These are phyloP conservation scores for Gastrolobium villosum DNA, from an alignment of 306 rosid genomes.

Conservation along the genomic window DNA sequence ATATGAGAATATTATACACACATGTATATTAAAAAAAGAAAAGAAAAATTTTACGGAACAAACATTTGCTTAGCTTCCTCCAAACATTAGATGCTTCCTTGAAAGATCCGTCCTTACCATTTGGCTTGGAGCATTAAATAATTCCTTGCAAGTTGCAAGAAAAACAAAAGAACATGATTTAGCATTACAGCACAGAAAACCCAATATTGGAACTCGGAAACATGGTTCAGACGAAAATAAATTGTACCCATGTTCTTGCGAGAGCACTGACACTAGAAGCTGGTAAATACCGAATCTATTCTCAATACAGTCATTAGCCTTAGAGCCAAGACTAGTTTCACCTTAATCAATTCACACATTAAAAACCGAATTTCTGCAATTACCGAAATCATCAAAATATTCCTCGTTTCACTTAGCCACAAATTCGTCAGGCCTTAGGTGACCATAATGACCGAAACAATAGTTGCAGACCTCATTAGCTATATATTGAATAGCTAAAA, in stretches of 20 bases:
- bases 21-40: too few relatives aligned
- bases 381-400: neutral
- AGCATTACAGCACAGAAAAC: neutral
- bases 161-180: neutral
- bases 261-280: neutral
- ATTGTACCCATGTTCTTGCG: neutral
- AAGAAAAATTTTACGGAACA: too few relatives aligned
- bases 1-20: too few relatives aligned
- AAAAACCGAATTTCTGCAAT: neutral
- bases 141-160: constrained; percentile 13
- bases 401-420: neutral
- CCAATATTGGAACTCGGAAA: neutral
- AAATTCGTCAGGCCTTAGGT: neutral
- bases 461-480: too few relatives aligned
- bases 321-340: neutral
- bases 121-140: neutral
- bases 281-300: neutral
- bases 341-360: neutral
- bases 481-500: too few relatives aligned
- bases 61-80: too few relatives aligned
- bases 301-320: neutral
- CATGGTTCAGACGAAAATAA: neutral
- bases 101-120: neutral
- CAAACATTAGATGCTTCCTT: neutral
- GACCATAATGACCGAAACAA: neutral